These are phyloP conservation scores for Terana coerulea DNA, from an alignment of 768 basidiomycete genomes.

Conservation along the genomic window DNA sequence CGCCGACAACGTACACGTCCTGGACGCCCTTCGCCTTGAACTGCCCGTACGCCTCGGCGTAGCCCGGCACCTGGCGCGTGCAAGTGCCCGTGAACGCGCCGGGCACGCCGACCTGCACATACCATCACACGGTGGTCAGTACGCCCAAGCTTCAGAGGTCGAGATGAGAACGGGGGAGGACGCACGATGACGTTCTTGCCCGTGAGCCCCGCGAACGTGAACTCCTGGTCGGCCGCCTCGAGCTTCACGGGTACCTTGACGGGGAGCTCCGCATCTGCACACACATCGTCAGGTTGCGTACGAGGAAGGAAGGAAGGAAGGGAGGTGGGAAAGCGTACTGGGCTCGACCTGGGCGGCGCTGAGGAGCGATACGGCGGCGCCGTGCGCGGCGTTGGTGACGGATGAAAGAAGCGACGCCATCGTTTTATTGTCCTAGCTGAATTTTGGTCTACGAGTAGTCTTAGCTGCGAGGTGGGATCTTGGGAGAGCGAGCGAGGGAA, in stretches of 20 bases:
- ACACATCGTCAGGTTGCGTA: too few relatives aligned
- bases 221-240: slow-evolving; percentile 40
- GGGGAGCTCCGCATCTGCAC: slow-evolving; percentile 45
- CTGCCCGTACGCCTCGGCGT: slow-evolving; percentile 60
- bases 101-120: slow-evolving; percentile 70
- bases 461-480: too few relatives aligned
- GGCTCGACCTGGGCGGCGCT: slow-evolving; percentile 41
- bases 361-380: slow-evolving; percentile 47
- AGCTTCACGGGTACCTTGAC: slow-evolving; percentile 52
- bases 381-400: slow-evolving; percentile 52
- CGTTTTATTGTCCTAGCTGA: too few relatives aligned
- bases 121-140: not conserved
- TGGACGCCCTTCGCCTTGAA: slow-evolving; percentile 76
- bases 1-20: slow-evolving; percentile 65
- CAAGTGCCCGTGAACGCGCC: slow-evolving; percentile 78
- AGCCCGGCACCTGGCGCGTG: slow-evolving; percentile 55
- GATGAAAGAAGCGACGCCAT: slow-evolving; percentile 48
- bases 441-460: too few relatives aligned
- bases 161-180: slow-evolving; percentile 5
- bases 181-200: slow-evolving; percentile 66
- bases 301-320: not conserved
- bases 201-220: slow-evolving; percentile 39
- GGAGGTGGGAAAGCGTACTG: not conserved
- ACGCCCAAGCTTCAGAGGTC: not conserved
- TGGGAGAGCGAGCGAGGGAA: too few relatives aligned